Base-by-base conservation (phyloP, 768 basidiomycete species). In the Rossbeevera mucosa region DNA sequence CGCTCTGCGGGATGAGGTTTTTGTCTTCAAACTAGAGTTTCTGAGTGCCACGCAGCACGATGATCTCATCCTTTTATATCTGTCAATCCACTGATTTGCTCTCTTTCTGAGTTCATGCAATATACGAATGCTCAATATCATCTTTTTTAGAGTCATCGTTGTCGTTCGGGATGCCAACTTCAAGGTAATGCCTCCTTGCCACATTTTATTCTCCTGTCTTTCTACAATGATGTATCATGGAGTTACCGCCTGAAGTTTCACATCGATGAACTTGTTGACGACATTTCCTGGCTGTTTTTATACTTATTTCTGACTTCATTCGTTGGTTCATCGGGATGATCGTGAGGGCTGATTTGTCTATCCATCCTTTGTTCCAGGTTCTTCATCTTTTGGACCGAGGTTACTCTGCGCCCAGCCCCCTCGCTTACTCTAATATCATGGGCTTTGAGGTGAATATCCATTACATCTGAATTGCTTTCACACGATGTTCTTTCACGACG, bases 21-120 rank as follows among this genome's bases (percentile, higher is more conserved):
- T 75, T 71, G 74, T 78, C 64, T 81, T 86, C 87, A 91, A 91
- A 91, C 88, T 91, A 91, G 87, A 90, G 87, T 91, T 83, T 89
- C 78, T 90, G 88, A 91, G 88, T 71, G 82, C 76, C 54, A 56
- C 57, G 60, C 7, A 69, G 79, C 80, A 73, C 85, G 61, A 84
- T 89, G 88, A 79, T 88, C 83, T 85, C 55, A 77, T 55, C 68
- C 3, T 45, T 51, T 62, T 26, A 26, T 77, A 73, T 76, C 79
- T 80, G 74, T 77, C 75, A 76, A 77, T 81, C 80, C 75, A 76
- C 85, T 87, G 85, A 88, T 66, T 53, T 60, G 50, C 25, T 44
- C 49, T 7, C 48, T 16, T 14, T 53, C 22, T 31, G 24, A 26
- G 52, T 31, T 16, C 4, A 2, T 36, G 18, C n/a, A 18, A 3